Base-by-base conservation (phyloP, 2,329 filamentous ascomycete genomes). In the Pyrenophora tritici-repentis region DNA sequence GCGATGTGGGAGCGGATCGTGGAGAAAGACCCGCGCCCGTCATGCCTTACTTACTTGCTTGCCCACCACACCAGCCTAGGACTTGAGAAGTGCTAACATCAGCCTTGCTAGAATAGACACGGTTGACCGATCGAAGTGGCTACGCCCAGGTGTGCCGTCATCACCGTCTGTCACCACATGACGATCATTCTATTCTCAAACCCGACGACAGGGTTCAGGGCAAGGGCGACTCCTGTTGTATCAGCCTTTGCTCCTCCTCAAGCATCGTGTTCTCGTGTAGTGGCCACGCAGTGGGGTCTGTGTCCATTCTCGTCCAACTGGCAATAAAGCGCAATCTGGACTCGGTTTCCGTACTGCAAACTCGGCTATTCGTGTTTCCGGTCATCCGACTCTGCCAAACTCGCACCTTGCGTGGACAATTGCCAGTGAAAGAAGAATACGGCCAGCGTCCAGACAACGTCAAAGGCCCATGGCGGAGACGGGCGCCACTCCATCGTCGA, bases 1-100 rank as follows among this genome's bases (percentile, higher is more conserved):
- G 69, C 70, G 66, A 67, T 67, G 68, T 71, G 70, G 61, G 62
- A 63, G 63, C 67, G 68, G 69, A 69, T 73, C 67, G 69, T 68
- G 63, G 65, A 63, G 64, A 64, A 62, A 64, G 53, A 61, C 58
- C 61, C 58, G 61, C 63, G 60, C 58, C 65, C 62, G 62, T 61
- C 50, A 65, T 62, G 64, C 65, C 67, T 61, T 67, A n/a, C 61
- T 61, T 54, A 69, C 67, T 63, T 63, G 68, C 68, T 71, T 71
- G 68, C 70, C 68, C 67, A 70, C 66, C 63, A 55, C 63, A 53
- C 46, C 20, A 47, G 14, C 31, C 16, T 26, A 50, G 51, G 41
- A 33, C 42, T 22, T 36, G 26, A 35, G 34, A 24, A 50, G 14
- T 45, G 40, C 26, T 41, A 44, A 37, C 32, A 40, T 42, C 26